Base-by-base conservation (phyloP, 2,329 filamentous ascomycete species). In the Pseudogymnoascus sp. region DNA sequence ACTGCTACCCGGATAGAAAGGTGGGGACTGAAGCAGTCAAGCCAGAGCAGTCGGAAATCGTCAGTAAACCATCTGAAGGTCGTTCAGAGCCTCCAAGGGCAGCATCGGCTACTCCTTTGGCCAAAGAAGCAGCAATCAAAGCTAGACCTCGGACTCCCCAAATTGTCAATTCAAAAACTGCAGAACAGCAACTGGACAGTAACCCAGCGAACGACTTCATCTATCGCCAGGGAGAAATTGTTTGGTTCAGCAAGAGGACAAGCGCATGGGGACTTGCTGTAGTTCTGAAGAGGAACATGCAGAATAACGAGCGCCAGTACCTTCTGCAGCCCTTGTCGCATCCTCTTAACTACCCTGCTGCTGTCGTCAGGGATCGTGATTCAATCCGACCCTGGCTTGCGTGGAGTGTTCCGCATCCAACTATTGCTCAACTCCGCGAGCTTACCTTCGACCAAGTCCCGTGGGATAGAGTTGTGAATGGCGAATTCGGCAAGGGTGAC, bases 371-470 rank as follows among this genome's bases (percentile, higher is more conserved):
- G 21, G 73, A 74, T 1, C 68, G 75, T 60, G 67, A 70, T 4
- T 69, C 74, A 10, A 72, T 84, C 37, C 76, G 82, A 37, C 82
- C 82, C 0, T 84, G 81, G 81, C 74, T 84, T 29, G 81, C 82
- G 1, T 84, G 81, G 81, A 81, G 78, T 59, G 77, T 81, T 10
- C 82, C 82, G 0, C 68, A 66, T n/a, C 80, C 78, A 61, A 82
- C 79, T 2, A 75, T 78, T 61, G 65, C 69, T 11, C 71, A 67
- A 8, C 69, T 84, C 3, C 76, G 73, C 3, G 64, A 66, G 17
- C 67, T 77, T 2, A 72, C 71, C 4, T 84, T 79, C 66, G 77
- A 80, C 15, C 74, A 74, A 59, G 76, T 81, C 4, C 77, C 82
- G 63, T 84, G 82, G 81, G 71, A 75, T 36, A 75, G 71, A 10